Conservation (phyloP, 352 stramenopile genomes). For the Phytophthora hybrid region DNA sequence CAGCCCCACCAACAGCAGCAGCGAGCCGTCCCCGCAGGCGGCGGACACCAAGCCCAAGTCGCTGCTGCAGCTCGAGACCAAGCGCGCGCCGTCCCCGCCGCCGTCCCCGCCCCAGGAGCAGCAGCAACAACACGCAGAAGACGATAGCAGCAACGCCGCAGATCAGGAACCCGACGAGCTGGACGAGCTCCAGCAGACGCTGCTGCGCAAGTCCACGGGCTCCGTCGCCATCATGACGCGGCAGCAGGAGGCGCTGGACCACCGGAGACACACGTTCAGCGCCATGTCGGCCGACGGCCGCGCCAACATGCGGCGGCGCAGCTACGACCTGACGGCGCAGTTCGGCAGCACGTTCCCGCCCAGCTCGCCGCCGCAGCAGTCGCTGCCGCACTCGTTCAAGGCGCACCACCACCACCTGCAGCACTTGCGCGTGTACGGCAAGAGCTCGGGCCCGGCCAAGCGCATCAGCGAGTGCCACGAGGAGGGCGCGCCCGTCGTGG, state of each 20-base stretch:
- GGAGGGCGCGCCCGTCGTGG: conserved; percentile 52
- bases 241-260: conserved; percentile 50
- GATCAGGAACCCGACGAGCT: conserved; percentile 29
- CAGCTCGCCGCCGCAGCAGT: conserved; percentile 11
- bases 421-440: conserved; percentile 66
- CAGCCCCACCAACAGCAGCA: conserved; percentile 46
- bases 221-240: conserved; percentile 52
- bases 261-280: conserved; percentile 55
- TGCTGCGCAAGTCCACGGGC: conserved; percentile 41
- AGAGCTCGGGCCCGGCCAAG: conserved; percentile 29
- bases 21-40: conserved; percentile 38
- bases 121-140: neutral
- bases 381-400: conserved; percentile 36
- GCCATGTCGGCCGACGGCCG: conserved; percentile 52
- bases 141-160: conserved; percentile 3
- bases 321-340: conserved; percentile 49
- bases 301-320: conserved; percentile 54
- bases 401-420: conserved; percentile 51
- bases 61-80: conserved; percentile 13
- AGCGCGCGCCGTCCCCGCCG: conserved; percentile 25
- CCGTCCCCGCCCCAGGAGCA: conserved; percentile 10
- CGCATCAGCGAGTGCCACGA: conserved; percentile 41
- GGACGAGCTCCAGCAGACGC: conserved; percentile 32
- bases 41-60: conserved; percentile 20
- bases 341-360: conserved; percentile 45